Evolutionary conservation across 2,329 filamentous ascomycete genomes (phyloP).

Genomic region (Ascocoryne sarcoides): DNA sequence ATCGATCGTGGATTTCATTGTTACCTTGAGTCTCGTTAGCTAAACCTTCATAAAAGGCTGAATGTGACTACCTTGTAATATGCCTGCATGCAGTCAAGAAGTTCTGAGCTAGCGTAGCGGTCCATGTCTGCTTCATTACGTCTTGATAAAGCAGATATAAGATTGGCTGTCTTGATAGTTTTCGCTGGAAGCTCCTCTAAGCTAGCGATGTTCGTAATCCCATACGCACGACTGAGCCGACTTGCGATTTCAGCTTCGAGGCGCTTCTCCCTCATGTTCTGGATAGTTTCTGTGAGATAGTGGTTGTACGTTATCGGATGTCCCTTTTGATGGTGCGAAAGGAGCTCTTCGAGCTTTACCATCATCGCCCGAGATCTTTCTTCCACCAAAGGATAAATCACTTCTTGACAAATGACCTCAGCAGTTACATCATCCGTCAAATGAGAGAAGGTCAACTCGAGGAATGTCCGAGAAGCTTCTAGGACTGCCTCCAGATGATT

Average conservation of each 20-base stretch:
- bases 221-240: conserved; percentile 18
- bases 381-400: conserved; percentile 30
- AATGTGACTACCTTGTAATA: conserved; percentile 32
- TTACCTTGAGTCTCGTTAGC: conserved; percentile 29
- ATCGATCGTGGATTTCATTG: conserved; percentile 36
- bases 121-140: conserved; percentile 26
- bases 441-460: conserved; percentile 29
- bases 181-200: too few species aligned
- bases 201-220: too few species aligned
- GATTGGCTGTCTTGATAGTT: conserved; percentile 17
- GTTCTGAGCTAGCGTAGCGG: conserved; percentile 26
- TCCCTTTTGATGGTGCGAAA: conserved; percentile 30
- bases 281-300: too few species aligned
- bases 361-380: conserved; percentile 33
- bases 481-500: conserved; percentile 8
- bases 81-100: conserved; percentile 32
- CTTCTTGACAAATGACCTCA: conserved; percentile 32
- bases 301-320: conserved; percentile 45
- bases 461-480: conserved; percentile 24
- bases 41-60: neutral
- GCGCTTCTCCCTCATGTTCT: conserved; percentile 7
- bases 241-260: conserved; percentile 15
- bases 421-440: conserved; percentile 20
- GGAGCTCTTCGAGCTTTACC: conserved; percentile 36
- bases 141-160: conserved; percentile 17